These are phyloP conservation scores for Ogataea polymorpha DNA, from an alignment of 805 yeast genomes.

Conservation along the genomic window DNA sequence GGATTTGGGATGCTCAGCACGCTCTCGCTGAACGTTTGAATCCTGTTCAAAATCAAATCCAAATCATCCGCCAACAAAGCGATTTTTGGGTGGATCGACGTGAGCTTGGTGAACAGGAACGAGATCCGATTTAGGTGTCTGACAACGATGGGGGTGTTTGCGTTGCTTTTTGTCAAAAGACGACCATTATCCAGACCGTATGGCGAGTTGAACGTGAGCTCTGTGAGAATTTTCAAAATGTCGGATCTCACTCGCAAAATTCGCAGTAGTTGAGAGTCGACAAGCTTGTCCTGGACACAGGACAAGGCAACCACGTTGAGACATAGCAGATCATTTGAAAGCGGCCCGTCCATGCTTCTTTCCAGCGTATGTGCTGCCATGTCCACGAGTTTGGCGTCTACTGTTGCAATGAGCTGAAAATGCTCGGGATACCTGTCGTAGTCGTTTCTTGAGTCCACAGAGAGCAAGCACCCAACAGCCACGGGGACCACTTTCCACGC, in stretches of 20 bases:
- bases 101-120: conserved; percentile 31
- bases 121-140: conserved; percentile 50
- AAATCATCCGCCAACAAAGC: conserved; percentile 16
- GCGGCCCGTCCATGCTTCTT: conserved; percentile 1
- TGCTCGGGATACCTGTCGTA: conserved; percentile 28
- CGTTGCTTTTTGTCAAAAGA: not conserved
- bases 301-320: conserved; percentile 19
- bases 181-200: conserved; percentile 25
- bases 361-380: conserved; percentile 15
- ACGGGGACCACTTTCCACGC: conserved; percentile 49
- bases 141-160: conserved; percentile 36
- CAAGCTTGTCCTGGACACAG: conserved; percentile 14
- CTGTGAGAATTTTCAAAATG: conserved; percentile 16
- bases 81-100: conserved; percentile 15
- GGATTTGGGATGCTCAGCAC: conserved; percentile 15
- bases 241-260: conserved; percentile 14
- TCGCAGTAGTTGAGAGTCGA: conserved; percentile 5
- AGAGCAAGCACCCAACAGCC: conserved; percentile 42
- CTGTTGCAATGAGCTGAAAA: conserved; percentile 20
- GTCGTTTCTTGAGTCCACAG: conserved; percentile 28
- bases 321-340: conserved; percentile 14
- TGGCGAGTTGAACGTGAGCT: conserved; percentile 20
- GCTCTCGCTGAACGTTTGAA: conserved; percentile 32
- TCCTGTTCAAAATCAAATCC: conserved; percentile 24
- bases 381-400: conserved; percentile 16